Conservation (phyloP, 441 rosid species). For the Euphorbia celastroides region DNA sequence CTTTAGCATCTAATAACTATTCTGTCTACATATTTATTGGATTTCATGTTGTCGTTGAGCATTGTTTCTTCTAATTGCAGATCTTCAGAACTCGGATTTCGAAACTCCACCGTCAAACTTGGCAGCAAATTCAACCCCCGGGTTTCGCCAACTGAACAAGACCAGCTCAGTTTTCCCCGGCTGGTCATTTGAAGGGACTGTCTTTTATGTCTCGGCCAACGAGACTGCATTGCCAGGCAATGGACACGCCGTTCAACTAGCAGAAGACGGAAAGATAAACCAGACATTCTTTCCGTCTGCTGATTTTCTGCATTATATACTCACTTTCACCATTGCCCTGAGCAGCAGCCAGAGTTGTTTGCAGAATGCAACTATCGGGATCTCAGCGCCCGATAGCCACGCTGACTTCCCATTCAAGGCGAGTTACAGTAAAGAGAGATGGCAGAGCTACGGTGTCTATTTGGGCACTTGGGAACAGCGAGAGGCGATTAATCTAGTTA, state of each 20-base stretch:
- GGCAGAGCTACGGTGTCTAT: conserved; percentile 45
- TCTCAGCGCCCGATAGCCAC: conserved; percentile 43
- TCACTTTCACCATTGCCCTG: conserved; percentile 35
- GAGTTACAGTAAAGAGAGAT: conserved; percentile 32
- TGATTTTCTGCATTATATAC: conserved; percentile 32
- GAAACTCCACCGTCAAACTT: conserved; percentile 42
- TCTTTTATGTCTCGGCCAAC: conserved; percentile 35
- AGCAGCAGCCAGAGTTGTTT: conserved; percentile 41
- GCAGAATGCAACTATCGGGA: conserved; percentile 24
- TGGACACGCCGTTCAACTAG: conserved; percentile 42
- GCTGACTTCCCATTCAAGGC: conserved; percentile 30
- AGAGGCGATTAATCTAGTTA: conserved; percentile 36
- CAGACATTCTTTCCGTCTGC: conserved; percentile 41
- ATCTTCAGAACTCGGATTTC: conserved; percentile 48
- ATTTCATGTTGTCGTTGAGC: background rate
- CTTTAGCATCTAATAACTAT: background rate
- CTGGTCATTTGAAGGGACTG: conserved; percentile 44
- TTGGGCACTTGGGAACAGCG: conserved; percentile 43
- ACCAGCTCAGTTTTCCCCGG: conserved; percentile 46
- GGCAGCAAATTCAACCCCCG: conserved; percentile 18
- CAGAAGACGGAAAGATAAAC: conserved; percentile 38
- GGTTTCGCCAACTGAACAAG: conserved; percentile 25
- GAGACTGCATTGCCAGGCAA: conserved; percentile 31
- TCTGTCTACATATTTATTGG: background rate
- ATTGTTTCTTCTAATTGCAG: conserved; percentile 21